Conservation (phyloP, 192 early-diverging fungal genomes). For the Coemansia sp. region DNA sequence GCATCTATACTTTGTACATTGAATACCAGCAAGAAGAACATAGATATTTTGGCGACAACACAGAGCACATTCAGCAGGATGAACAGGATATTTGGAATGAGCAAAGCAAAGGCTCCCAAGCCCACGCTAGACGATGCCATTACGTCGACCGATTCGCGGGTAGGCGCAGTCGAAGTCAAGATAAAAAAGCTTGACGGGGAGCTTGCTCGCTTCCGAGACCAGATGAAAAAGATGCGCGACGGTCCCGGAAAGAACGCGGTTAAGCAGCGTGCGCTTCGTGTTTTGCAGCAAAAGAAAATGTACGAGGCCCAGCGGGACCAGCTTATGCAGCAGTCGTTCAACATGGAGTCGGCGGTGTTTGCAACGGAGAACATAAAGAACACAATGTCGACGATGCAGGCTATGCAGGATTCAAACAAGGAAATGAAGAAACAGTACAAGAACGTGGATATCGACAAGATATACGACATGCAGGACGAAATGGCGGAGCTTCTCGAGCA, state of each 20-base stretch:
- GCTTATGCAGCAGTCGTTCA: constrained; percentile 94
- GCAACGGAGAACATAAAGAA: constrained; percentile 96
- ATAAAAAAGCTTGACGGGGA: constrained; percentile 94
- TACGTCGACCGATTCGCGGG: constrained; percentile 75
- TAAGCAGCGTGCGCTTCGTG: constrained; percentile 88
- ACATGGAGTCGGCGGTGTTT: constrained; percentile 95
- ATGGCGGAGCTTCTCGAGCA: constrained; percentile 97
- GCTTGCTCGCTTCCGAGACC: constrained; percentile 84
- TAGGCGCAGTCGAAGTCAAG: constrained; percentile 88
- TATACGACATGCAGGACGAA: constrained; percentile 93
- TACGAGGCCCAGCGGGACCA: constrained; percentile 95
- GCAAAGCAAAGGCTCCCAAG: constrained; percentile 78
- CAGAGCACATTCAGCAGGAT: constrained; percentile 33
- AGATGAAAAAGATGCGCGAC: constrained; percentile 91
- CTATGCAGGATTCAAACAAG: constrained; percentile 94
- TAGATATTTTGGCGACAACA: too few relatives aligned
- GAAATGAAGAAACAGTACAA: constrained; percentile 96
- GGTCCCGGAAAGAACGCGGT: constrained; percentile 86
- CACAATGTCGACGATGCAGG: constrained; percentile 94
- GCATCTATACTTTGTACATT: not conserved
- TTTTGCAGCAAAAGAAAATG: constrained; percentile 93
- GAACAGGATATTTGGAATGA: constrained; percentile 93
- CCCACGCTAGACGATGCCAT: constrained; percentile 90
- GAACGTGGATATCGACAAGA: constrained; percentile 89
- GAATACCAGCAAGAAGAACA: not conserved